phyloP scores from a whole-genome alignment of 169 alveolate genomes.

The Babesia gibsoni region DNA sequence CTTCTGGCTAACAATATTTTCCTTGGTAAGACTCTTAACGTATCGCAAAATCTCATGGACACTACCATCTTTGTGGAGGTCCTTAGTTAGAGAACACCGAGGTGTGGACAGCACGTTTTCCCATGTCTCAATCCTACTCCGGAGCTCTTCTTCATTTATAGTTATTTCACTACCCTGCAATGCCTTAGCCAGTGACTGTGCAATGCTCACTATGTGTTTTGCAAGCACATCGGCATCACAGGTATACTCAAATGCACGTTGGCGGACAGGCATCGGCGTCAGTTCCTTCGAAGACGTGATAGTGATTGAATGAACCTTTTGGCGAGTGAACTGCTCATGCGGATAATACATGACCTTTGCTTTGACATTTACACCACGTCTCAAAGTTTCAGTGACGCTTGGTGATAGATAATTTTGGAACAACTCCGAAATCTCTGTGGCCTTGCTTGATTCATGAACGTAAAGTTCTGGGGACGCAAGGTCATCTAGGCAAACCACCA shows the following conservation, averaged over 20 bases:
- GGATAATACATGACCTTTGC: conserved; percentile 10
- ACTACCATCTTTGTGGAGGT: conserved; percentile 7
- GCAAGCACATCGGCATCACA: conserved; percentile 12
- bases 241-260: conserved; percentile 3
- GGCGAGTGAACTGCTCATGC: conserved; percentile 42
- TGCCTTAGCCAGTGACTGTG: not conserved
- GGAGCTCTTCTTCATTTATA: not conserved
- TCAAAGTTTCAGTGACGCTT: conserved; percentile 8
- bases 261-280: conserved; percentile 12
- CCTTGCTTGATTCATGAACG: conserved; percentile 31
- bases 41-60: conserved; percentile 9
- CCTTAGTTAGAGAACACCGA: conserved; percentile 21
- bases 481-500: conserved; percentile 46
- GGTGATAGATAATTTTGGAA: conserved; percentile 8
- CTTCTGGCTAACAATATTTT: conserved; percentile 12
- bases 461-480: conserved; percentile 23
- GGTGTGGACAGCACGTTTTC: conserved; percentile 28
- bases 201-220: not conserved
- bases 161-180: not conserved
- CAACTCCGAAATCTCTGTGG: conserved; percentile 3
- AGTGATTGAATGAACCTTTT: conserved; percentile 36
- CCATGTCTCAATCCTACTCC: conserved; percentile 11
- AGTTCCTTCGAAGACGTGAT: conserved; percentile 18
- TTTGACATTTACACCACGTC: conserved; percentile 2
- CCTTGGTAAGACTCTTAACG: not conserved